phyloP scores from a whole-genome alignment of 2,329 filamentous ascomycete genomes.

The Immersiporthe knoxdaviesiana region DNA sequence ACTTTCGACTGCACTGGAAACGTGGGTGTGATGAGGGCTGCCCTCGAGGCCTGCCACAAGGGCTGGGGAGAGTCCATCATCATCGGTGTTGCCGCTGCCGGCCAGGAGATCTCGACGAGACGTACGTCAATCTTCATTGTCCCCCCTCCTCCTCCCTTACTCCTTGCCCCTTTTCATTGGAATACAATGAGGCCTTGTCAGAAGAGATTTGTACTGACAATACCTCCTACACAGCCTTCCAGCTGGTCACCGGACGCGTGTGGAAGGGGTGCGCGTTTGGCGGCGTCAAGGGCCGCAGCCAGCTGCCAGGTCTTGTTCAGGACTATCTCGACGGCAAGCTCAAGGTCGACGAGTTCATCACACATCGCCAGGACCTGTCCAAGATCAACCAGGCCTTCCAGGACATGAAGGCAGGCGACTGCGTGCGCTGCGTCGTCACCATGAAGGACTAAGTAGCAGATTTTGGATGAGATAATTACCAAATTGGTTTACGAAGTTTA shows the following conservation, averaged over 20 bases:
- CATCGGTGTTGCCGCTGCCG: conserved; percentile 95
- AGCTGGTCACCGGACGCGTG: conserved; percentile 94
- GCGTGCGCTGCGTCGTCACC: conserved; percentile 89
- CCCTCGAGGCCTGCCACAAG: conserved; percentile 98
- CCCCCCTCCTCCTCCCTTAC: not conserved
- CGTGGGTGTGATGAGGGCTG: conserved; percentile 91
- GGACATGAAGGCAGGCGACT: conserved; percentile 95
- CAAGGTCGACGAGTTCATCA: conserved; percentile 99
- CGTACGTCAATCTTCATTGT: conserved; percentile 63
- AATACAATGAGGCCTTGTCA: not conserved
- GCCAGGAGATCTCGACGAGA: conserved; percentile 91
- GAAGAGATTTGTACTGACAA: not conserved
- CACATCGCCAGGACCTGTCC: conserved; percentile 80
- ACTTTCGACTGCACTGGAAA: conserved; percentile 99
- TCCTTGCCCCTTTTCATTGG: too few relatives aligned
- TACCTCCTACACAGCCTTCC: conserved; percentile 65
- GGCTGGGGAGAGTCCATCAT: conserved; percentile 98
- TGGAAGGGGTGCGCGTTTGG: conserved; percentile 99
- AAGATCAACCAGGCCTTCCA: conserved; percentile 88
- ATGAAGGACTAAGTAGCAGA: conserved; percentile 46
- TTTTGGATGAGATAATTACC: not conserved
- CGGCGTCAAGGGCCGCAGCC: conserved; percentile 94
- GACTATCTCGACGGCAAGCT: conserved; percentile 90
- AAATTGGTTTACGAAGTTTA: not conserved
- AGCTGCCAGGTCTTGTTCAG: conserved; percentile 82